These are phyloP conservation scores for Cyclospora cayetanensis DNA, from an alignment of 169 alveolate species.

Conservation along the genomic window DNA sequence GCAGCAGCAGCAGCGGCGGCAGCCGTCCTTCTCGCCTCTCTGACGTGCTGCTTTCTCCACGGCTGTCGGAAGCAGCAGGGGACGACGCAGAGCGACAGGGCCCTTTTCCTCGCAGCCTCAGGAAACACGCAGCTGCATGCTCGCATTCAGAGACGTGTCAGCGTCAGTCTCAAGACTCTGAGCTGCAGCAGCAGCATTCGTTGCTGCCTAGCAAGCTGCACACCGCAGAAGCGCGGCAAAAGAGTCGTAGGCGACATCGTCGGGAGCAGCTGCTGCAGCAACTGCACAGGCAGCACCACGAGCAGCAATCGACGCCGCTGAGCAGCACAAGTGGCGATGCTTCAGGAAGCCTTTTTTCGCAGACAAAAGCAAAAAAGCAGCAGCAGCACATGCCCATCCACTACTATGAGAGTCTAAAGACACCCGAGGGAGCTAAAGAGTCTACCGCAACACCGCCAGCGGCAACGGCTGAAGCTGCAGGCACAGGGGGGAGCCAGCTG, in stretches of 20 bases:
- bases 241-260: neutral
- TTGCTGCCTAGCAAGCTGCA: neutral
- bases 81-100: too few relatives aligned
- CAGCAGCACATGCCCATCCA: neutral
- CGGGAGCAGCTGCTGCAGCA: neutral
- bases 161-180: neutral
- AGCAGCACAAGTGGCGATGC: neutral
- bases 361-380: neutral
- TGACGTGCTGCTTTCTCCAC: too few relatives aligned
- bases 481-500: neutral
- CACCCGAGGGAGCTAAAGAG: neutral
- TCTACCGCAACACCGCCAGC: neutral
- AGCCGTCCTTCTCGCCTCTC: too few relatives aligned
- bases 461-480: neutral
- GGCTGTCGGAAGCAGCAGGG: neutral
- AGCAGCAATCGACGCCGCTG: too few relatives aligned
- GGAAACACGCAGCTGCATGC: neutral
- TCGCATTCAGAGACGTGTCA: neutral
- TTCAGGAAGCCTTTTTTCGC: neutral
- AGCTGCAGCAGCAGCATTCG: neutral
- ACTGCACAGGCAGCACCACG: neutral
- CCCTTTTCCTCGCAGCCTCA: neutral
- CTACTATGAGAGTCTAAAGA: neutral
- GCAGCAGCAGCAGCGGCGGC: neutral
- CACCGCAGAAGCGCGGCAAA: neutral